Percentiles rank a stretch among this genome's conserved stretches.
phyloP scores from a whole-genome alignment of 345 rosid genomes.

The Rubroshorea leprosula region DNA sequence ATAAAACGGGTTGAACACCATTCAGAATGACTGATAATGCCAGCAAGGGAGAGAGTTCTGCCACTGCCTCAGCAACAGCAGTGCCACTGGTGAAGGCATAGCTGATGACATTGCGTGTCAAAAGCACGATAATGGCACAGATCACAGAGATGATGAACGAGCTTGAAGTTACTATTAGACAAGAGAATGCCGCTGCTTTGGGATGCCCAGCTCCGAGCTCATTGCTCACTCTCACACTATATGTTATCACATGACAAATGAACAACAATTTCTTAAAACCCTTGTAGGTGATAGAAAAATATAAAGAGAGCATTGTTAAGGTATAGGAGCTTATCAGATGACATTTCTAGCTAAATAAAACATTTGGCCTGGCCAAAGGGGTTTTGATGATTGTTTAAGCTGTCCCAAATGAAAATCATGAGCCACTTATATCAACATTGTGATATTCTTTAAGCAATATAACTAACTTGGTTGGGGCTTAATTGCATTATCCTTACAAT shows the following conservation, averaged over 20 bases:
- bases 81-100: slow-evolving; percentile 61
- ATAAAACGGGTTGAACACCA: slow-evolving; percentile 70
- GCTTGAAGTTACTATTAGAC: slow-evolving; percentile 33
- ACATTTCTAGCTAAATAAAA: no score
- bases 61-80: slow-evolving; percentile 52
- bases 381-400: no score
- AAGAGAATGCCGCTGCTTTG: slow-evolving; percentile 60
- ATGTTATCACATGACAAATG: not conserved
- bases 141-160: slow-evolving; percentile 42
- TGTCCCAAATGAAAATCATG: no score
- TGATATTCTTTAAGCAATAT: no score
- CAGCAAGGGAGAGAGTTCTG: slow-evolving; percentile 59
- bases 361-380: no score
- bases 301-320: no score
- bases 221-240: slow-evolving; percentile 75
- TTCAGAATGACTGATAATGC: slow-evolving; percentile 56
- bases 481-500: not conserved
- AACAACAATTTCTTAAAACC: not conserved
- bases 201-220: slow-evolving; percentile 83
- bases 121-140: slow-evolving; percentile 26
- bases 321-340: no score
- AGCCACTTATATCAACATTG: no score
- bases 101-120: slow-evolving; percentile 43
- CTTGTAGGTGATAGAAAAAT: no score
- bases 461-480: no score